Evolutionary conservation across 805 yeast genomes (phyloP).

Genomic region (Yarrowia yakushimensis): DNA sequence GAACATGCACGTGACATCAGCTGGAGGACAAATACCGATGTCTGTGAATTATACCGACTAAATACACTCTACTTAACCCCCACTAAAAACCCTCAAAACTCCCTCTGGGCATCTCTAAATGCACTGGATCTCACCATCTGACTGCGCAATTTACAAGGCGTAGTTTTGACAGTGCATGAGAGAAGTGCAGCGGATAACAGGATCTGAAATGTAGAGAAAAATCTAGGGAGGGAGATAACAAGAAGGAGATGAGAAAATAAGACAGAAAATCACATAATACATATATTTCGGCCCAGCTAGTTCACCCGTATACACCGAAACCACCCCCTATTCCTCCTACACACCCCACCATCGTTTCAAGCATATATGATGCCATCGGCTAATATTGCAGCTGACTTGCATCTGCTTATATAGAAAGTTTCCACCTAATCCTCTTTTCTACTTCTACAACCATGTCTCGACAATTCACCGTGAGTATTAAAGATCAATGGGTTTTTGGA

Average conservation of each 20-base stretch:
- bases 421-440: neutral
- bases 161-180: neutral
- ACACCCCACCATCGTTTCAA: neutral
- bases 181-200: neutral
- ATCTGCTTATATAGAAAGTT: slow-evolving; percentile 2
- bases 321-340: neutral
- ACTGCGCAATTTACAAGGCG: neutral
- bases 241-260: too few relatives aligned
- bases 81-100: too few relatives aligned
- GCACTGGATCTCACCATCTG: neutral
- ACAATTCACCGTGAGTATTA: slow-evolving; percentile 19
- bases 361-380: neutral
- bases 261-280: too few relatives aligned
- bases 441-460: slow-evolving; percentile 15
- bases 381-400: neutral
- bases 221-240: too few relatives aligned
- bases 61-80: too few relatives aligned
- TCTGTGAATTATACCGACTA: too few relatives aligned
- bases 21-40: too few relatives aligned
- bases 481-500: neutral
- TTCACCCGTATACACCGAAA: too few relatives aligned
- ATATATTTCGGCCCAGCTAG: too few relatives aligned
- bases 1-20: too few relatives aligned
- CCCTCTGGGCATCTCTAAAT: slow-evolving; percentile 1
- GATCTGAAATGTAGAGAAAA: neutral